Evolutionary conservation across 1,284 basidiomycete genomes (phyloP).

Genomic region (Mycena sp.): DNA sequence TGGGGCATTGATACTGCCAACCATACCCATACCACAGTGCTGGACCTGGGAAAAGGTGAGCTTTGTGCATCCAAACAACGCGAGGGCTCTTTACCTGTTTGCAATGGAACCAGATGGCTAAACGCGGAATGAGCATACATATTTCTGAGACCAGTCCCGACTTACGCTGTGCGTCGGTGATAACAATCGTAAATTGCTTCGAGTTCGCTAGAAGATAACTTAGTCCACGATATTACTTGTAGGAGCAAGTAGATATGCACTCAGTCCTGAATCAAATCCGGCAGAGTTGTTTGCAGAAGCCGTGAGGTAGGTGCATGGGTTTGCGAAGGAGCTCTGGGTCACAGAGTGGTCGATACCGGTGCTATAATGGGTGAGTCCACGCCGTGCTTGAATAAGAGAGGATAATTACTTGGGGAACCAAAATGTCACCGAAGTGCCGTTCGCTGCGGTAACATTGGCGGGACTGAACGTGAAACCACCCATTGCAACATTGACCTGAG

Average conservation of each 20-base stretch:
- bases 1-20: conserved; percentile 73
- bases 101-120: conserved; percentile 76
- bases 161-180: no score
- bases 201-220: conserved; percentile 29
- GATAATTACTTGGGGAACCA: conserved; percentile 57
- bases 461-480: conserved; percentile 55
- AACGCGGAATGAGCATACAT: conserved; percentile 14
- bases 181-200: conserved; percentile 57
- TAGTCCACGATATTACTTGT: not conserved
- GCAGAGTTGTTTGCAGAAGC: conserved; percentile 46
- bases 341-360: conserved; percentile 49
- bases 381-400: not conserved
- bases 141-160: not conserved
- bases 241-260: not conserved
- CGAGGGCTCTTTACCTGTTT: conserved; percentile 48
- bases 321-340: conserved; percentile 59
- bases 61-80: not conserved
- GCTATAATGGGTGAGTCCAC: conserved; percentile 28
- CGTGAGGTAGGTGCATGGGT: conserved; percentile 58
- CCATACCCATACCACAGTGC: conserved; percentile 66
- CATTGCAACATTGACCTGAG: conserved; percentile 58
- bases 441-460: conserved; percentile 55
- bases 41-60: conserved; percentile 31
- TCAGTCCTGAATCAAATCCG: conserved; percentile 64
- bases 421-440: conserved; percentile 62